These are phyloP conservation scores for Hymenoscyphus infarciens DNA, from an alignment of 2,329 filamentous ascomycete genomes.

Conservation along the genomic window DNA sequence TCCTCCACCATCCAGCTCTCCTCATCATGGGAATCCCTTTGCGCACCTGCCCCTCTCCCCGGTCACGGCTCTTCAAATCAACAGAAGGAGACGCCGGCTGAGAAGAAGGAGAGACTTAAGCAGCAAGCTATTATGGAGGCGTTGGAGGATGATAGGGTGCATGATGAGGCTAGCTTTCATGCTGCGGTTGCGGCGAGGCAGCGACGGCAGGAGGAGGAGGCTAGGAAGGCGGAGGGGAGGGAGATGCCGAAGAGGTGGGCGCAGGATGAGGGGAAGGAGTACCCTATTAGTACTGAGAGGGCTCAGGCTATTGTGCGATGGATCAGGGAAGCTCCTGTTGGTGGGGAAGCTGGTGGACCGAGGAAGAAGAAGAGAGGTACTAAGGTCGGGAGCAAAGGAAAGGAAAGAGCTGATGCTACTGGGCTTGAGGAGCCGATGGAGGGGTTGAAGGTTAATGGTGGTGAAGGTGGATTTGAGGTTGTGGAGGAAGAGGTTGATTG, in stretches of 20 bases:
- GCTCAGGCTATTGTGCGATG: constrained; percentile 67
- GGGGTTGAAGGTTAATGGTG: constrained; percentile 7
- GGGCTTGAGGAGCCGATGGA: constrained; percentile 20
- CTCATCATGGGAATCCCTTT: constrained; percentile 68
- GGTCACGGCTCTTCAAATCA: constrained; percentile 33
- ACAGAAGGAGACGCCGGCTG: constrained; percentile 46
- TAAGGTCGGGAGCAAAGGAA: constrained; percentile 23
- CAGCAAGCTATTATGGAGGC: constrained; percentile 66
- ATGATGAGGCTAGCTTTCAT: constrained; percentile 63
- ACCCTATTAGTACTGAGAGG: constrained; percentile 65
- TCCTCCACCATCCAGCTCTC: constrained; percentile 67
- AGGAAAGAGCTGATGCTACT: constrained; percentile 14
- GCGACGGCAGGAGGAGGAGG: constrained; percentile 52
- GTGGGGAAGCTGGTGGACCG: constrained; percentile 33
- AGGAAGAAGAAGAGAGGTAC: constrained; percentile 39
- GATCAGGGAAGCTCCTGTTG: constrained; percentile 57
- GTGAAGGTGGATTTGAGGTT: constrained; percentile 18
- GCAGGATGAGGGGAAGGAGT: constrained; percentile 64
- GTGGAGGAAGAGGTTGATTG: constrained; percentile 35
- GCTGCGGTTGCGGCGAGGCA: constrained; percentile 60
- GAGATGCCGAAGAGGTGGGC: constrained; percentile 53
- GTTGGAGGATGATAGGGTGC: constrained; percentile 63
- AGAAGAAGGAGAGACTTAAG: constrained; percentile 56
- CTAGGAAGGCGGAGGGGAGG: constrained; percentile 28
- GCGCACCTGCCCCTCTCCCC: constrained; percentile 55